Base-by-base conservation (phyloP, 2,329 filamentous ascomycete species). In the Emergomyces pasteurianus region DNA sequence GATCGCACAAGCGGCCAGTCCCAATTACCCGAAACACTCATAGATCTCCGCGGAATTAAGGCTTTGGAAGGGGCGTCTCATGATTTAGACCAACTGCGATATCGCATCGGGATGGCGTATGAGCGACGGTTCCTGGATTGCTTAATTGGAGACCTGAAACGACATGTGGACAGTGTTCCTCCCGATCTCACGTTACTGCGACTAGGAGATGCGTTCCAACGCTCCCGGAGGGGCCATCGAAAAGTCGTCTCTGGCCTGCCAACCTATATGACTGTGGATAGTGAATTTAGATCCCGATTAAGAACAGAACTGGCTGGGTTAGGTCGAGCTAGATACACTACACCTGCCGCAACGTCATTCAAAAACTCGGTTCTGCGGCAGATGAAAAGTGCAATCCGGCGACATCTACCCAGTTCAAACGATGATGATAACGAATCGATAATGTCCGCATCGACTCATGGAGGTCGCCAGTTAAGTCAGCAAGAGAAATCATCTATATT, bases 341-440 rank as follows among this genome's bases (percentile, higher is more conserved):
- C 86, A 3, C 83, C 86, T 42, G 94, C 94, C 23, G 89, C 91
- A n/a, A 82, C 86, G 46, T 85, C 86, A 8, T 97, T 94, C 73
- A 85, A 92, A 65, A 91, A 95, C 47, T 83, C 89, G 0, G 85
- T 95, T 14, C 77, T 95, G 63, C 86, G 89, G 57, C 94, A 99
- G 73, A 87, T 97, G 71, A 88, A 92, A 67, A 86, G 84, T 40
- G 79, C 97, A 56, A 92, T 99, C 57, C 84, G 91, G 59, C 84
- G 86, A 61, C 88, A 92, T 28, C 80, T 99, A 46, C 94, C 94
- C 0, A 96, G 91, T 69, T 95, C 92, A 12, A 94, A 85, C 67
- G 94, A 99, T 63, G 92, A 97, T 66, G 94, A 99, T 70, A 89
- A 87, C 63, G 90, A 94, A 71, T 95, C 91, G 0, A 87, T 92